Evolutionary conservation across 768 basidiomycete genomes (phyloP), one percentile per base, ranked within the genome.

Genomic region (Podaxis sp.): DNA sequence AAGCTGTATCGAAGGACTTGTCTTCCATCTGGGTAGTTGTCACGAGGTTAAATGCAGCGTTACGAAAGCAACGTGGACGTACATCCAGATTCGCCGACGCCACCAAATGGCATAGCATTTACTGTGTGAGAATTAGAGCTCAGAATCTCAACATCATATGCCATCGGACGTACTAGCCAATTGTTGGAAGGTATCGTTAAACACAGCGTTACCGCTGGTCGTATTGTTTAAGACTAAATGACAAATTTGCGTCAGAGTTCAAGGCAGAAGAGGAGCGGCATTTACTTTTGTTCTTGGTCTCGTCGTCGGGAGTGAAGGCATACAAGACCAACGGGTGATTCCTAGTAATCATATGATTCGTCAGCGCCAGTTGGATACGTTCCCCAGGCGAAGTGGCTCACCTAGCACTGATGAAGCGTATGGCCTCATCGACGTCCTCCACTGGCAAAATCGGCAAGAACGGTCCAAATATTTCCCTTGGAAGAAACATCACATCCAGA

Each of bases 381-480:
- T 19, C 12, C 5, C 8, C 19, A 3, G 3, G 9, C 9, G 12
- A 51, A 7, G 26, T 24, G 49, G 60, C 79, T 17, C 55, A 87
- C 88, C 80, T 77, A 2, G 74, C 71, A 52, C 82, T 82, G 48
- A 90, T 72, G 67, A 84, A 84, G 1, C 78, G 76, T 40, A 89
- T 75, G 0, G 85, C 89, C 19, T 84, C 82, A 2, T 84, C 78
- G 6, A 88, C 58, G 57, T 71, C 75, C 36, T 86, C 82, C 0
- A 92, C 80, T 0, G 84, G 75, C 12, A 91, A 67, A 51, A 93
- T 77, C 0, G 90, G 85, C 6, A 92, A 68, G 24, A 92, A 71
- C 0, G 91, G 90, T 0, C 89, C 91, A 66, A 93, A 93, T 2
- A 91, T 70, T 70, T 92, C 91, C 64, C 89, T 90, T 65, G 4